Conservation (phyloP, 2,329 filamentous ascomycete genomes). For the Epichloe bromicola region DNA sequence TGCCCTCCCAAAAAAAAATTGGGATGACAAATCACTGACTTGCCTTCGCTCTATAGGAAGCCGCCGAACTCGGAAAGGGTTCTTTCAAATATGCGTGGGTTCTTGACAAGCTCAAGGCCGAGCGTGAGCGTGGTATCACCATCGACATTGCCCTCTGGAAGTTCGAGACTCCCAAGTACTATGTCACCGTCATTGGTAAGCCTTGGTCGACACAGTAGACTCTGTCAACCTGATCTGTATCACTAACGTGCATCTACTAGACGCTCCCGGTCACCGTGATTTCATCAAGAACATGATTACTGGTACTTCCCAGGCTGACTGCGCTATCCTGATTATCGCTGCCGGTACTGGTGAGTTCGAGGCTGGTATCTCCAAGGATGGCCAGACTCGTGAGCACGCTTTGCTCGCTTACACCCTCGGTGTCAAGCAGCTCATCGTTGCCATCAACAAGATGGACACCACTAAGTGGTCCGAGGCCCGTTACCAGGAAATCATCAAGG, state of each 20-base stretch:
- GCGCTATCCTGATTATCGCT: slow-evolving; percentile 99
- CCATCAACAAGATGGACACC: slow-evolving; percentile 99
- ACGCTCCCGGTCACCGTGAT: slow-evolving; percentile 99
- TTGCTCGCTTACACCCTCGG: slow-evolving; percentile 99
- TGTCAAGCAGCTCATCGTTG: slow-evolving; percentile 99
- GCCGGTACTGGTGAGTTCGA: slow-evolving; percentile 99
- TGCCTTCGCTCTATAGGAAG: slow-evolving; percentile 54
- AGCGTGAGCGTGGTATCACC: slow-evolving; percentile 99
- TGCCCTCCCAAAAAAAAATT: background rate
- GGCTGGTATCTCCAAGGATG: slow-evolving; percentile 99
- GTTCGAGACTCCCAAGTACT: slow-evolving; percentile 98
- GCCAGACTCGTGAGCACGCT: slow-evolving; percentile 99
- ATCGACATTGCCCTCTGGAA: slow-evolving; percentile 99
- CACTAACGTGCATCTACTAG: slow-evolving; percentile 25
- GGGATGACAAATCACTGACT: background rate
- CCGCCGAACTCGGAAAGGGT: slow-evolving; percentile 97
- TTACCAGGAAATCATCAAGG: slow-evolving; percentile 99
- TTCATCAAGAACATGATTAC: slow-evolving; percentile 99
- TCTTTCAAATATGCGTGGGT: slow-evolving; percentile 99
- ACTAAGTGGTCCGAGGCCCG: slow-evolving; percentile 94
- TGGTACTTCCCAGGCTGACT: slow-evolving; percentile 99
- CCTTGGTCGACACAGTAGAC: background rate
- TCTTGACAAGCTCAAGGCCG: slow-evolving; percentile 99
- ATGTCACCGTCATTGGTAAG: slow-evolving; percentile 90
- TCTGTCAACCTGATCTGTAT: too few species aligned